These are phyloP conservation scores for Scedosporium apiospermum DNA, from an alignment of 2,329 filamentous ascomycete species.

Conservation along the genomic window DNA sequence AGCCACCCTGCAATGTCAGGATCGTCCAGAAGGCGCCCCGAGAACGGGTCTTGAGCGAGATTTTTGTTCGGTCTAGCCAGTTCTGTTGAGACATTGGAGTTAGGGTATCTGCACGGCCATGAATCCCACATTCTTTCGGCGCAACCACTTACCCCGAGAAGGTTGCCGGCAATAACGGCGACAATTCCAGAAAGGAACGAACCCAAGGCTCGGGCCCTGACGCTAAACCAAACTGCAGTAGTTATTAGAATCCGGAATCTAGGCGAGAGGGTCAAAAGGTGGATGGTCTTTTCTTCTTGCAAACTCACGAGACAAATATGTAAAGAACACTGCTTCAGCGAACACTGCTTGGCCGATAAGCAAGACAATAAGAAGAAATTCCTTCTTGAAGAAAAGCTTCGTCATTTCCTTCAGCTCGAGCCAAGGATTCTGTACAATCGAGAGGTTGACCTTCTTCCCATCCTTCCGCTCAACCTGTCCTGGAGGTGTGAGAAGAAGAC, in stretches of 20 bases:
- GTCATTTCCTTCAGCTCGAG: conserved; percentile 51
- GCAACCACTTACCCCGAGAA: conserved; percentile 49
- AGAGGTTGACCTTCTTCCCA: conserved; percentile 50
- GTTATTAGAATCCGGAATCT: background rate
- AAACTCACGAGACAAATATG: conserved; percentile 43
- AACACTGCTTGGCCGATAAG: conserved; percentile 65
- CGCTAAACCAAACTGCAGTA: conserved; percentile 52
- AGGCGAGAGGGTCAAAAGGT: background rate
- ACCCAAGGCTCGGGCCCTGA: conserved; percentile 58
- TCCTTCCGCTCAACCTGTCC: conserved; percentile 55
- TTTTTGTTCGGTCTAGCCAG: conserved; percentile 49
- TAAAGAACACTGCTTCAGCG: conserved; percentile 63
- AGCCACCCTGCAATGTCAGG: conserved; percentile 51
- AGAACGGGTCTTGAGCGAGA: conserved; percentile 44
- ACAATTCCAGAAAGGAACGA: conserved; percentile 62
- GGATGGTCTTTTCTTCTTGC: background rate
- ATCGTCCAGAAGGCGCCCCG: conserved; percentile 45
- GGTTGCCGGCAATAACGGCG: conserved; percentile 54
- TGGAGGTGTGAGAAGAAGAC: conserved; percentile 51
- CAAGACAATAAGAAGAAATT: conserved; percentile 54
- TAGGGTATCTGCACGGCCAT: no score
- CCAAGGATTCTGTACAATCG: conserved; percentile 45
- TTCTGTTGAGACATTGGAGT: no score
- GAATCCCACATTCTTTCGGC: no score
- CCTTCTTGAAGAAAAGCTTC: conserved; percentile 48